A percentile compares a stretch with the other conserved stretches of the same genome.
These are phyloP conservation scores for Cadophora luteo-olivacea DNA, from an alignment of 2,329 filamentous ascomycete genomes.

Conservation along the genomic window DNA sequence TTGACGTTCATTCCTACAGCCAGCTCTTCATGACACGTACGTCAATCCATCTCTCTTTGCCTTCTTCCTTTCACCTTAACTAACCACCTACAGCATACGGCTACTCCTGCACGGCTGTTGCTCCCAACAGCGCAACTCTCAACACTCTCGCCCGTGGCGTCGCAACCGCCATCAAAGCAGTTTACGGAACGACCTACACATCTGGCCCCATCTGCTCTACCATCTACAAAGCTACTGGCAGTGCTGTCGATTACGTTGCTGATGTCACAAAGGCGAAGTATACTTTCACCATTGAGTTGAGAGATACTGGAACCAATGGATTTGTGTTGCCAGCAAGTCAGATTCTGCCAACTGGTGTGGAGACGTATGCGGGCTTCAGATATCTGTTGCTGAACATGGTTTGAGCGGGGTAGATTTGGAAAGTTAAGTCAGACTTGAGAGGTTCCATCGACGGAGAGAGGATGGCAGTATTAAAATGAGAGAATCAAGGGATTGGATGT, in stretches of 20 bases:
- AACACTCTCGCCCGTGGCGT: slow-evolving; percentile 55
- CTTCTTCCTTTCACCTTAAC: background rate
- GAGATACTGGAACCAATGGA: slow-evolving; percentile 55
- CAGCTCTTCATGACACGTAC: slow-evolving; percentile 60
- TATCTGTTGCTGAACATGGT: slow-evolving; percentile 36
- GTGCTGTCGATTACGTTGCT: slow-evolving; percentile 52
- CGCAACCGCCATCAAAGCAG: slow-evolving; percentile 60
- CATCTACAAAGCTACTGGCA: slow-evolving; percentile 63
- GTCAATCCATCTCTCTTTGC: slow-evolving; percentile 4
- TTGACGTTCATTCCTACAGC: slow-evolving; percentile 70
- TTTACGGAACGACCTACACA: slow-evolving; percentile 53
- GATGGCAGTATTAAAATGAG: no score
- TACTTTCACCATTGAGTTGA: slow-evolving; percentile 55
- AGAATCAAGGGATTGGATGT: no score
- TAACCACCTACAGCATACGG: slow-evolving; percentile 54
- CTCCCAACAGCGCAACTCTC: slow-evolving; percentile 56
- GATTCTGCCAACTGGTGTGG: slow-evolving; percentile 54
- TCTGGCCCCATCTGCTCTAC: slow-evolving; percentile 61
- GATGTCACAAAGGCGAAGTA: slow-evolving; percentile 46
- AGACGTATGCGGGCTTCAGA: slow-evolving; percentile 52
- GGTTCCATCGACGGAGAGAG: no score
- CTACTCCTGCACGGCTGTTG: slow-evolving; percentile 58
- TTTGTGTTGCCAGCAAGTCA: slow-evolving; percentile 57
- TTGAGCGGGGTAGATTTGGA: background rate
- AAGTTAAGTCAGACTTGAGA: background rate